phyloP scores from a whole-genome alignment of 345 rosid species.

The Luvunga scandens region DNA sequence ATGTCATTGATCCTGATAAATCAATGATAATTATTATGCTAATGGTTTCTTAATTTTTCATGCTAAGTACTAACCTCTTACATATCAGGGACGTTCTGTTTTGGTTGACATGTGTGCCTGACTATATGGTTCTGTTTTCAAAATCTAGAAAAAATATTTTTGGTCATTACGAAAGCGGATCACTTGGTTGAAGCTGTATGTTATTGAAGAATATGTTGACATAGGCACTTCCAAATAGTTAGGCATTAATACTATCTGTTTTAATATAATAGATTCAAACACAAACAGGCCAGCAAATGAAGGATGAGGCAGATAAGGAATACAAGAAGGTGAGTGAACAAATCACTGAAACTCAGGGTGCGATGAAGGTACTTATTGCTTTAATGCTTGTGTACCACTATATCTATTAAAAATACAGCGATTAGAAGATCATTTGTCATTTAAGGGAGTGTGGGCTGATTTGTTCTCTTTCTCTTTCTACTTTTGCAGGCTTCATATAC shows the following conservation, averaged over 20 bases:
- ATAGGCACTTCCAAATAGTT: neutral
- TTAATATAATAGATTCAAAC: constrained; percentile 39
- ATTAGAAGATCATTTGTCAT: neutral
- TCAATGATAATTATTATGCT: too few relatives aligned
- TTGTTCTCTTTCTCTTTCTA: neutral
- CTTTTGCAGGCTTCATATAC: constrained; percentile 37
- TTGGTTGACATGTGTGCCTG: too few relatives aligned
- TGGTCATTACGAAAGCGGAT: too few relatives aligned
- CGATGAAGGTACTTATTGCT: constrained; percentile 37
- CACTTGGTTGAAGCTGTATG: neutral
- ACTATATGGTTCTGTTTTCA: too few relatives aligned
- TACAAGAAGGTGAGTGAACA: constrained; percentile 39
- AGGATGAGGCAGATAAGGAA: constrained; percentile 50
- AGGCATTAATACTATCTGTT: neutral
- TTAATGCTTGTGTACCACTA: neutral
- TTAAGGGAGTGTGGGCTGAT: neutral
- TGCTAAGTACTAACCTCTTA: too few relatives aligned
- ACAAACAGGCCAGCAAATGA: constrained; percentile 43
- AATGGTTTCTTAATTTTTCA: too few relatives aligned
- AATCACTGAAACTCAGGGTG: constrained; percentile 35
- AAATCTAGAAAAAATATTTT: too few relatives aligned
- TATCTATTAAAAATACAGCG: neutral
- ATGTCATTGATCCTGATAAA: too few relatives aligned
- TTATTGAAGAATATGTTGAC: neutral
- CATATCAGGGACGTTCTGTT: too few relatives aligned